Base-by-base conservation (phyloP, 2,329 filamentous ascomycete species). In the Diaporthe capsici region DNA sequence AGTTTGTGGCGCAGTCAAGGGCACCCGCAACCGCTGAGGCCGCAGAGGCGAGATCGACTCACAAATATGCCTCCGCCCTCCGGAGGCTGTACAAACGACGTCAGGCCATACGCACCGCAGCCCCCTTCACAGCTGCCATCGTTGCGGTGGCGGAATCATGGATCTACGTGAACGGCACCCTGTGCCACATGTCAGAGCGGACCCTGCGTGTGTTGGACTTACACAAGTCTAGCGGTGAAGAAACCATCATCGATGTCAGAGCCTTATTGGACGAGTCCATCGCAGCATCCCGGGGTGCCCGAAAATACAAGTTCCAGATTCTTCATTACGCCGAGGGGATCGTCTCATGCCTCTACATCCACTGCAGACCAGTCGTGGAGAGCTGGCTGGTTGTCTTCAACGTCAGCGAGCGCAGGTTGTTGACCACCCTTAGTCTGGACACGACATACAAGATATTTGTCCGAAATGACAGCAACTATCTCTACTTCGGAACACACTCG, bases 401-500 rank as follows among this genome's bases (percentile, higher is more conserved):
- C 74, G 81, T 87, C 4, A 78, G 80, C 72, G 80, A 81, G 7
- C 79, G 82, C 42, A 82, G 83, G 34, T 77, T 91, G 22, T 79
- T 90, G 2, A 82, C 88, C 17, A 82, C 81, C 20, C 63, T 47
- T 9, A 83, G 74, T 63, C 82, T 92, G 55, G 80, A 84, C 22
- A 88, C 88, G 37, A 86, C 85, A 2, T 84, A 86, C 39, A 91
- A 89, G 76, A 83, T 95, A 2, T 94, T 95, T 81, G 92, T 93
- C 4, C 89, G 93, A 13, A 93, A 94, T 77, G 90, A 91, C 75
- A 79, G 82, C 1, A 80, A 87, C 1, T 92, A 90, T 81, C 85
- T 95, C 3, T 93, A 92, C 79, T 93, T 90, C 78, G 94, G 93
- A 6, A 92, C 91, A 0, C 90, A 92, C 81, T 91, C 89, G 0